A percentile compares a stretch with the other conserved stretches of the same genome.
Conservation (phyloP, 1,284 basidiomycete genomes). For the Earliella scabrosa region DNA sequence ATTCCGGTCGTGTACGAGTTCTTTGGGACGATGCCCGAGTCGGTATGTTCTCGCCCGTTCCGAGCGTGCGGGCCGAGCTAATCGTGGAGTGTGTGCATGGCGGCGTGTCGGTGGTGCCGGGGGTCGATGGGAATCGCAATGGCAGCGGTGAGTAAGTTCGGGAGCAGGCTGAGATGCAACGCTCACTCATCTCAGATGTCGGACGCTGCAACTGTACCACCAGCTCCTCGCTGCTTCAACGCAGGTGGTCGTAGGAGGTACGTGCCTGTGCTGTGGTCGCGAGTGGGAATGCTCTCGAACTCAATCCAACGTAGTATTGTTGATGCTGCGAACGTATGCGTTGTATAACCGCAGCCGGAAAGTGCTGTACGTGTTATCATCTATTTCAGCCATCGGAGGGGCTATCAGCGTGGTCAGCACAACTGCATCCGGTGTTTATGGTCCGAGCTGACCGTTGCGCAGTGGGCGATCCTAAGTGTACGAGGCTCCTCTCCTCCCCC, state of each 20-base stretch:
- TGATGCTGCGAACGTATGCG: constrained; percentile 8
- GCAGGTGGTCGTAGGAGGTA: background rate
- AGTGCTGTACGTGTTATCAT: background rate
- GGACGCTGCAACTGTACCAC: constrained; percentile 8
- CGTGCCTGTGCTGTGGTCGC: no score
- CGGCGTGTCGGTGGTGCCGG: background rate
- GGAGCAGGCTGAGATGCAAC: background rate
- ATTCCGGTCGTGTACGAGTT: constrained; percentile 10
- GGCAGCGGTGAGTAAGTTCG: background rate
- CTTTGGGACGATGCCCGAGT: constrained; percentile 9
- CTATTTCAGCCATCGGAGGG: background rate
- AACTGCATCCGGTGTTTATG: background rate
- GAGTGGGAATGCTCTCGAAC: no score
- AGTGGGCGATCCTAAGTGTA: constrained; percentile 1
- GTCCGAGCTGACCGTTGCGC: background rate
- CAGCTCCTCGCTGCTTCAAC: background rate
- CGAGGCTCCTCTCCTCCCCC: background rate
- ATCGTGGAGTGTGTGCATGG: background rate
- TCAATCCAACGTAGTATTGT: background rate
- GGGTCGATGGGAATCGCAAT: background rate
- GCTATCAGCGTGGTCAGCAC: background rate
- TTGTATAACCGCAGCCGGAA: background rate
- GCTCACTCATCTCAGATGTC: constrained; percentile 1
- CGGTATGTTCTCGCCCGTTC: background rate
- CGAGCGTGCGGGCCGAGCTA: background rate